Base-by-base conservation (phyloP, 2,329 filamentous ascomycete genomes). In the Ploettnerulaceae sp. region DNA sequence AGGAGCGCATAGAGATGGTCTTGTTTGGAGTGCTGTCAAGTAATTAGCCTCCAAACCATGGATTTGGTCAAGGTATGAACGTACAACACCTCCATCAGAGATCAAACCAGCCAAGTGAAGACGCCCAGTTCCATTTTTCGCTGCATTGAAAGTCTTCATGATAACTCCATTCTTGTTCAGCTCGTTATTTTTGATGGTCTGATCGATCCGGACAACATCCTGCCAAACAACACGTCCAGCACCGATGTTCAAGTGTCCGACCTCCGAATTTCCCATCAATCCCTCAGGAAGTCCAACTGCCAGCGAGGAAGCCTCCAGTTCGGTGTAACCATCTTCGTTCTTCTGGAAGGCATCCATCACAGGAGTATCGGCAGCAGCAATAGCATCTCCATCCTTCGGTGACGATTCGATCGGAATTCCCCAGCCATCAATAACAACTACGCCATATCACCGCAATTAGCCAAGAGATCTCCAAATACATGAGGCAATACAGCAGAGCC, bases 341-440 rank as follows among this genome's bases (percentile, higher is more conserved):
- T 85, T 82, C 64, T 84, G 86, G 67, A 98, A 90, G 51, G 80
- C 81, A 69, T 96, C 91, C 93, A 98, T 98, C 67, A 85, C 81
- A 36, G 93, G 93, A 48, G 93, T 97, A 57, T 95, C 77, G 59
- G 91, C 93, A 55, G 87, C 87, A 60, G 90, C 83, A 67, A 98
- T 97, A 65, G 93, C 93, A 74, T 98, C 91, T 69, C 93, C 91
- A 69, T 95, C 69, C 63, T 87, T 86, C 62, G 86, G 86, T 47
- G 89, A 94, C 49, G 82, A 72, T 57, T 84, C 83, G 55, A 81
- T 81, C 61, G 90, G 80, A 62, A 97, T 81, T 65, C 93, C 93
- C 93, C 93, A 98, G 65, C 93, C 93, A 73, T 98, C 93, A 76
- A 98, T 98, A 71, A 97, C 93, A 79, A 98, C 86, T 89, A 64